These are phyloP conservation scores for Penicillium thymicola DNA, from an alignment of 2,329 filamentous ascomycete genomes.

Conservation along the genomic window DNA sequence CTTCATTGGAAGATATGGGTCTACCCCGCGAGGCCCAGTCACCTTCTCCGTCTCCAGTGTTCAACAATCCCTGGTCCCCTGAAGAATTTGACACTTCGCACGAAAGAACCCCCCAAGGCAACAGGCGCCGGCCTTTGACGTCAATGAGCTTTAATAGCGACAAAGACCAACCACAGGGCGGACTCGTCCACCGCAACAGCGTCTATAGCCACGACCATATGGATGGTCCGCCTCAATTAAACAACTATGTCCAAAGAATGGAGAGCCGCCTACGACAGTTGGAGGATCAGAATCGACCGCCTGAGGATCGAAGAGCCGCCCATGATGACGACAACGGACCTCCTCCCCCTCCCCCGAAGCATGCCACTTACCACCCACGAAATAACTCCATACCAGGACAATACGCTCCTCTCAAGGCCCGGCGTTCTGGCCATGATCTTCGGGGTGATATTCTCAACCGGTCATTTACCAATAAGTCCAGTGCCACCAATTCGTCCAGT, in stretches of 20 bases:
- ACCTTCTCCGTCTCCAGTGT: constrained; percentile 51
- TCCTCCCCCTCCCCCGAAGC: constrained; percentile 62
- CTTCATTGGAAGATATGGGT: constrained; percentile 84
- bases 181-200: constrained; percentile 50
- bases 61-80: constrained; percentile 75
- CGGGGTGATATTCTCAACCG: constrained; percentile 66
- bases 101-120: constrained; percentile 32
- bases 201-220: constrained; percentile 37
- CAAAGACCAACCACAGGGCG: constrained; percentile 54
- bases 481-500: constrained; percentile 71
- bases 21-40: constrained; percentile 53
- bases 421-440: constrained; percentile 67
- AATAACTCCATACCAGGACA: constrained; percentile 43
- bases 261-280: constrained; percentile 73
- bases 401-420: constrained; percentile 37
- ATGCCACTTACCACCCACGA: constrained; percentile 42
- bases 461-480: constrained; percentile 86
- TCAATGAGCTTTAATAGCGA: constrained; percentile 66
- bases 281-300: constrained; percentile 52
- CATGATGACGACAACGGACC: constrained; percentile 50
- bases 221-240: constrained; percentile 66
- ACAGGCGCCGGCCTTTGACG: constrained; percentile 61
- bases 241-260: constrained; percentile 89
- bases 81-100: constrained; percentile 69
- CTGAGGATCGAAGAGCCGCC: constrained; percentile 51